A percentile compares a stretch with the other conserved stretches of the same genome.
Conservation (phyloP, 2,329 filamentous ascomycete species). For the Cytospora leucostoma region DNA sequence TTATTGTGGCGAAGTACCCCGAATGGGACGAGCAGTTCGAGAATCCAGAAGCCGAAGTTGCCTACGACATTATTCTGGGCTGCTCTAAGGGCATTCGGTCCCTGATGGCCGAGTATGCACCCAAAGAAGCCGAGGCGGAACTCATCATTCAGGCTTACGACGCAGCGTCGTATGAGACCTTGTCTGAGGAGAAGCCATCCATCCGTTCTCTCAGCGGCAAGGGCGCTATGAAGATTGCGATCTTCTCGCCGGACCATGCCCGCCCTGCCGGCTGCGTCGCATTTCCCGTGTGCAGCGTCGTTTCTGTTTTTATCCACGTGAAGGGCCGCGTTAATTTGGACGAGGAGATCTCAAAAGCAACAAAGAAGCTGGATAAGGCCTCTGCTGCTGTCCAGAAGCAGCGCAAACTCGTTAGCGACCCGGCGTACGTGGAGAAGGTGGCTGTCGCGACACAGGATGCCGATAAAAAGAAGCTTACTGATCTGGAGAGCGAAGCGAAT, state of each 20-base stretch:
- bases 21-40: constrained; percentile 63
- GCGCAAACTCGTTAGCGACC: constrained; percentile 70
- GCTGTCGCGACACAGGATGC: constrained; percentile 68
- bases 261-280: constrained; percentile 39
- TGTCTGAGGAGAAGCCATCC: constrained; percentile 56
- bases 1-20: constrained; percentile 74
- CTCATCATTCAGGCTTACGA: constrained; percentile 68
- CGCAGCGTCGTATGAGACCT: constrained; percentile 54
- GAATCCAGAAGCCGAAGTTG: constrained; percentile 66
- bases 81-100: constrained; percentile 73
- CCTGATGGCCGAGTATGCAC: constrained; percentile 70
- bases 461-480: constrained; percentile 70
- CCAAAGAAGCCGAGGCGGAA: constrained; percentile 65
- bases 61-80: constrained; percentile 75
- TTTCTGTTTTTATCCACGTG: constrained; percentile 78
- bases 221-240: constrained; percentile 49
- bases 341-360: constrained; percentile 77
- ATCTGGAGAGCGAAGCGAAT: constrained; percentile 72
- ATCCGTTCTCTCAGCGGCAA: constrained; percentile 69
- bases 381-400: constrained; percentile 69
- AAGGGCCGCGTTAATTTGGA: constrained; percentile 83
- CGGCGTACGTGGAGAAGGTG: constrained; percentile 75
- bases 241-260: constrained; percentile 33
- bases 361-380: constrained; percentile 74
- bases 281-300: constrained; percentile 67